A percentile compares a stretch with the other conserved stretches of the same genome.
These are phyloP conservation scores for Barnettozyma vustinii DNA, from an alignment of 805 yeast species.

Conservation along the genomic window DNA sequence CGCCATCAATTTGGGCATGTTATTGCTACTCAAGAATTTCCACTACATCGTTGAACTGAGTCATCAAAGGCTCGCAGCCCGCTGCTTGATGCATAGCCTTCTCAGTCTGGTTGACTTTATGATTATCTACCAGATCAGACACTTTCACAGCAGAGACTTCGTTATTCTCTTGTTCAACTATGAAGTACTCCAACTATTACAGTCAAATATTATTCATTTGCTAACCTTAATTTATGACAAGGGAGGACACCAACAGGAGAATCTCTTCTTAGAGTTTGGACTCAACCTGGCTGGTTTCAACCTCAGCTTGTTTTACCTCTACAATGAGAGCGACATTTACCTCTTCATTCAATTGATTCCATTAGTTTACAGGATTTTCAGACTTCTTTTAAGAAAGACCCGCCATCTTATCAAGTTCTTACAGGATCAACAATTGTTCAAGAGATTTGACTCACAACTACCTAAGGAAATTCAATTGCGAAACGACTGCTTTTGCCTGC, in stretches of 20 bases:
- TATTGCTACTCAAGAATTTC: conserved; percentile 2
- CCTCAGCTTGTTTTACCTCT: not conserved
- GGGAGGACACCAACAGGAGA: conserved; percentile 1
- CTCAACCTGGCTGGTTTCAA: conserved; percentile 3
- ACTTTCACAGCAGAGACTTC: not conserved
- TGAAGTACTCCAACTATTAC: conserved; percentile 3
- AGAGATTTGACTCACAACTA: conserved; percentile 2
- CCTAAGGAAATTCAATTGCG: not conserved
- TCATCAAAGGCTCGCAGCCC: not conserved
- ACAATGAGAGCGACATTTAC: conserved; percentile 3
- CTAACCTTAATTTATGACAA: not conserved
- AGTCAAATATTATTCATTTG: conserved; percentile 1
- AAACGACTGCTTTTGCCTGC: conserved; percentile 19
- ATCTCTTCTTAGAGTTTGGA: conserved; percentile 2
- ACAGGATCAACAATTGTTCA: conserved; percentile 9
- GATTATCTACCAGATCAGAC: conserved; percentile 1
- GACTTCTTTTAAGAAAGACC: conserved; percentile 16
- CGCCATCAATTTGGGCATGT: not conserved
- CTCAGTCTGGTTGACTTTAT: not conserved
- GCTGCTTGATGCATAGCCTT: not conserved
- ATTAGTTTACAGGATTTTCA: conserved; percentile 18
- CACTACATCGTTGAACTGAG: not conserved
- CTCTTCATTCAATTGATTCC: conserved; percentile 17
- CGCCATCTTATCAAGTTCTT: conserved; percentile 13
- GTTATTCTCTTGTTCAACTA: not conserved